These are phyloP conservation scores for Yamadazyma mexicana DNA, from an alignment of 1,139 yeast genomes.

Conservation along the genomic window DNA sequence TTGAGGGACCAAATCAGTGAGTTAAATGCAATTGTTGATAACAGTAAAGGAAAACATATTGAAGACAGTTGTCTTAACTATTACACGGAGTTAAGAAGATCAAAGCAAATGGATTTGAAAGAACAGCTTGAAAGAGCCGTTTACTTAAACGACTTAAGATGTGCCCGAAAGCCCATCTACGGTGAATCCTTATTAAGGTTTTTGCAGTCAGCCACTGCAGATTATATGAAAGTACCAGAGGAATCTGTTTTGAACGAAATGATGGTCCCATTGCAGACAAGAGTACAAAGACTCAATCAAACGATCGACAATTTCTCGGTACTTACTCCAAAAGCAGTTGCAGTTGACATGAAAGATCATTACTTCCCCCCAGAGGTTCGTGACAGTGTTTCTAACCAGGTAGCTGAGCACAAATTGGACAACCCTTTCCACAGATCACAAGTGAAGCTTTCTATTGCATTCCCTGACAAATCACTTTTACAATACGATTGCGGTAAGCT, in stretches of 20 bases:
- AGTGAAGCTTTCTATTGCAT: conserved; percentile 86
- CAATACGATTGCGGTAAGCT: conserved; percentile 97
- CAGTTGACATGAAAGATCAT: conserved; percentile 69
- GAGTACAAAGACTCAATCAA: conserved; percentile 48
- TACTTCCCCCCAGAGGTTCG: conserved; percentile 42
- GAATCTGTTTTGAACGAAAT: conserved; percentile 26
- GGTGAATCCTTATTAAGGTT: conserved; percentile 44
- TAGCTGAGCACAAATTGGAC: conserved; percentile 38
- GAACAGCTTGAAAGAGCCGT: conserved; percentile 55
- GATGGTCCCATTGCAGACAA: conserved; percentile 38
- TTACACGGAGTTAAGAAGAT: conserved; percentile 55
- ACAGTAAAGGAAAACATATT: conserved; percentile 28
- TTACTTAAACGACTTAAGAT: conserved; percentile 65
- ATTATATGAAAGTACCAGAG: conserved; percentile 8
- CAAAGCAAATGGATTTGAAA: conserved; percentile 50
- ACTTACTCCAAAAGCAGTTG: conserved; percentile 83
- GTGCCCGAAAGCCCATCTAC: conserved; percentile 56
- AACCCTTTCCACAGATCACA: conserved; percentile 82
- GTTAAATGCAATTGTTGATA: conserved; percentile 35
- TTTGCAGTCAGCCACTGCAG: conserved; percentile 18
- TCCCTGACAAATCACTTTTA: conserved; percentile 89
- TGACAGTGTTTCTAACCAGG: conserved; percentile 33
- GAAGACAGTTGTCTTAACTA: conserved; percentile 59
- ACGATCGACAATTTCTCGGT: conserved; percentile 77
- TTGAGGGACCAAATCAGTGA: conserved; percentile 45